A percentile compares a stretch with the other conserved stretches of the same genome.
These are phyloP conservation scores for Nymphaea colorata DNA, from an alignment of 164 flowering plant genomes.

Conservation along the genomic window DNA sequence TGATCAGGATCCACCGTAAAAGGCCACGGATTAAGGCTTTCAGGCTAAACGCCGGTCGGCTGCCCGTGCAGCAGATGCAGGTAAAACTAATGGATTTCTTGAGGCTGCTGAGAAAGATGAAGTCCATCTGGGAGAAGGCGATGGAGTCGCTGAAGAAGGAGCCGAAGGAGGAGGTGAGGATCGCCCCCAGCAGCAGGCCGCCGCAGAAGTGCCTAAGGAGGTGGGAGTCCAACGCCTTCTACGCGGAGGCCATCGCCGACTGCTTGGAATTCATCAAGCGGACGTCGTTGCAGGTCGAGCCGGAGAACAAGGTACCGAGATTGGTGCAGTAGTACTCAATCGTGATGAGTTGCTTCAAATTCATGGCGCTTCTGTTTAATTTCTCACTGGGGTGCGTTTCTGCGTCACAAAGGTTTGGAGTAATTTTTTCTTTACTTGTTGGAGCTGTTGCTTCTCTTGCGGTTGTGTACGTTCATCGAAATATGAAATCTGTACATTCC, in stretches of 20 bases:
- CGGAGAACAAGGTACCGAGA: background rate
- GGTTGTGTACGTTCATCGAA: no score
- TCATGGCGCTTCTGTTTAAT: no score
- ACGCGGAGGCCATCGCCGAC: slow-evolving; percentile 68
- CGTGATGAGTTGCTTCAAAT: no score
- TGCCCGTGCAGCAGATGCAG: slow-evolving; percentile 25
- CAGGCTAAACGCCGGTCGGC: slow-evolving; percentile 22
- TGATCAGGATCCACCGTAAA: background rate
- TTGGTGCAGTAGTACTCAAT: background rate
- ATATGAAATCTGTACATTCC: no score
- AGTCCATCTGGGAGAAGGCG: slow-evolving; percentile 19
- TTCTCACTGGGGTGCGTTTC: no score
- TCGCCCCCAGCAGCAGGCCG: background rate
- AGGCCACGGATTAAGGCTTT: slow-evolving; percentile 17
- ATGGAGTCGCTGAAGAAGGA: slow-evolving; percentile 13
- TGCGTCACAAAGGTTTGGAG: no score
- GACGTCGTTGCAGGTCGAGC: slow-evolving; percentile 26
- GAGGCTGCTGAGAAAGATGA: slow-evolving; percentile 22
- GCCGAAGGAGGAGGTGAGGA: background rate
- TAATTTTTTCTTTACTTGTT: no score
- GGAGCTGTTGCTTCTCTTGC: no score
- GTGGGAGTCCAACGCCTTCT: slow-evolving; percentile 39
- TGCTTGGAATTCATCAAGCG: slow-evolving; percentile 73
- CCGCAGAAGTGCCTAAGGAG: background rate
- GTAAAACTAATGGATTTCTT: slow-evolving; percentile 23